Evolutionary conservation across 257 asterid genomes (phyloP).

Genomic region (Capsicum baccatum): DNA sequence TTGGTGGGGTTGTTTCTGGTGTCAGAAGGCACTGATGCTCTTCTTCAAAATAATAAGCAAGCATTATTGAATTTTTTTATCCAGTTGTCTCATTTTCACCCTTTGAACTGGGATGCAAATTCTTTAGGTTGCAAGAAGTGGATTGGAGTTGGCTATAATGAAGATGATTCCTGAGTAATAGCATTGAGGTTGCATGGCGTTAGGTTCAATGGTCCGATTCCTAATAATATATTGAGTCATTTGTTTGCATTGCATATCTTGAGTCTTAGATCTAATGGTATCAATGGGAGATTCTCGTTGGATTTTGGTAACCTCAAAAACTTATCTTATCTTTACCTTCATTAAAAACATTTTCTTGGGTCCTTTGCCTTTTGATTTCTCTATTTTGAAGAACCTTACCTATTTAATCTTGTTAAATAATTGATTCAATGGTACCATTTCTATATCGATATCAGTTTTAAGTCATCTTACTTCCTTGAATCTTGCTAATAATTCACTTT

Average conservation of each 20-base stretch:
- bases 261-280: slow-evolving; percentile 94
- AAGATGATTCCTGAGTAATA: slow-evolving; percentile 70
- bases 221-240: slow-evolving; percentile 61
- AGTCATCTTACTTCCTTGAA: slow-evolving; percentile 61
- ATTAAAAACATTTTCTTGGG: slow-evolving; percentile 83
- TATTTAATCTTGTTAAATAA: slow-evolving; percentile 67
- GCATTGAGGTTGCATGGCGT: slow-evolving; percentile 77
- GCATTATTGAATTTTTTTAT: slow-evolving; percentile 73
- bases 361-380: slow-evolving; percentile 73
- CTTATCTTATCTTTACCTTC: slow-evolving; percentile 77
- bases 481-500: slow-evolving; percentile 73
- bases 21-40: slow-evolving; percentile 29
- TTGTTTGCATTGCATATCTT: slow-evolving; percentile 86
- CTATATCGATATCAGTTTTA: slow-evolving; percentile 60
- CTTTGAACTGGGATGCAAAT: slow-evolving; percentile 63
- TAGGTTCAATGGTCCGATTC: slow-evolving; percentile 82
- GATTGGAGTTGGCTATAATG: slow-evolving; percentile 73
- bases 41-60: slow-evolving; percentile 63
- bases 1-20: too few species aligned
- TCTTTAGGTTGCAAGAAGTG: slow-evolving; percentile 63
- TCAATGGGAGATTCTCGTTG: slow-evolving; percentile 69
- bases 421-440: slow-evolving; percentile 66
- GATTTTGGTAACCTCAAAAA: slow-evolving; percentile 74
- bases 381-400: slow-evolving; percentile 70
- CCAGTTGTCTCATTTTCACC: slow-evolving; percentile 55